Percentiles rank a stretch among this genome's conserved stretches.
These are phyloP conservation scores for Colletotrichum lentis DNA, from an alignment of 2,329 filamentous ascomycete genomes.

Conservation along the genomic window DNA sequence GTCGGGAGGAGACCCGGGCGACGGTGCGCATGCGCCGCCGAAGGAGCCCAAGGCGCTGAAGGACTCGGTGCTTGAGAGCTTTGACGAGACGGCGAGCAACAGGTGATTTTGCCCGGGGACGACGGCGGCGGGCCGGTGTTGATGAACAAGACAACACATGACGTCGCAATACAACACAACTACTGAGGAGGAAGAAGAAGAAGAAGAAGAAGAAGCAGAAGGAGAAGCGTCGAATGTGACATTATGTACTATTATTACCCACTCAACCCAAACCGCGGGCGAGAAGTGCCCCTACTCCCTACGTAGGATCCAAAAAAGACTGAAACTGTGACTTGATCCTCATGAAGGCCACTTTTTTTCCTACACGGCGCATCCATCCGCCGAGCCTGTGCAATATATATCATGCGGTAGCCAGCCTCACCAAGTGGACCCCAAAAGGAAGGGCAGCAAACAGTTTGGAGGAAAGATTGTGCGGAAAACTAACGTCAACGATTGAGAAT, in stretches of 20 bases:
- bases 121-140: constrained; percentile 31
- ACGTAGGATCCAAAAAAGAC: neutral
- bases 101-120: constrained; percentile 39
- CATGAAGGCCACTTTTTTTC: too few relatives aligned
- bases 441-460: too few relatives aligned
- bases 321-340: neutral
- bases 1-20: constrained; percentile 39
- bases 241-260: constrained; percentile 37
- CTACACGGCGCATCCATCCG: too few relatives aligned
- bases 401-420: too few relatives aligned
- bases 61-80: constrained; percentile 53
- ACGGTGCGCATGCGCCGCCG: constrained; percentile 30
- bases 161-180: too few relatives aligned
- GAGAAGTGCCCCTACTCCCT: neutral
- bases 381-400: too few relatives aligned
- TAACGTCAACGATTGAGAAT: too few relatives aligned
- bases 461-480: too few relatives aligned
- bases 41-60: constrained; percentile 45
- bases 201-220: too few relatives aligned
- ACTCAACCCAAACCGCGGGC: constrained; percentile 23
- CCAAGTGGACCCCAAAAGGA: too few relatives aligned
- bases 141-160: neutral
- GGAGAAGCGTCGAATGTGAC: constrained; percentile 29
- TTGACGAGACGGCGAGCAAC: constrained; percentile 49
- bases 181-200: too few relatives aligned